phyloP scores from a whole-genome alignment of 805 yeast genomes.

The Monosporozyma solicola region DNA sequence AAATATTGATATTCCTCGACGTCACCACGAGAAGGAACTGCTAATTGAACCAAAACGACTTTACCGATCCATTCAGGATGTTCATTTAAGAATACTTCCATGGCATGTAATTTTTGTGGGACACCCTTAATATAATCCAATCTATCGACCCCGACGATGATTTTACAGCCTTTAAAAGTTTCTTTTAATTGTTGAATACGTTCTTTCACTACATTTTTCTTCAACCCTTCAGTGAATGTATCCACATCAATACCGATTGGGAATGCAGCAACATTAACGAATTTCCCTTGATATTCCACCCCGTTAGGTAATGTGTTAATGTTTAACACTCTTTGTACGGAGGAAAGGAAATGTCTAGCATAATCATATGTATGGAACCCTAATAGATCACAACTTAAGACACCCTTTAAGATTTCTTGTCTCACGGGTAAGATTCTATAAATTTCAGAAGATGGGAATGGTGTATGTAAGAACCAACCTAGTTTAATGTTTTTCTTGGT shows the following conservation, averaged over 20 bases:
- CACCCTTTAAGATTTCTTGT: conserved; percentile 84
- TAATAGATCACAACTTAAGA: conserved; percentile 83
- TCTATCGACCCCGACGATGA: conserved; percentile 94
- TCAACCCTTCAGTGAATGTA: conserved; percentile 72
- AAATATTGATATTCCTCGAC: conserved; percentile 95
- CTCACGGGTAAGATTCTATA: conserved; percentile 94
- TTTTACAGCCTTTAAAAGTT: conserved; percentile 66
- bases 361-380: conserved; percentile 99
- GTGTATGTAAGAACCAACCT: conserved; percentile 95
- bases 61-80: conserved; percentile 99
- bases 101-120: conserved; percentile 93
- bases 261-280: conserved; percentile 87
- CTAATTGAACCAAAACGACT: conserved; percentile 90
- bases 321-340: conserved; percentile 76
- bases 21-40: conserved; percentile 95
- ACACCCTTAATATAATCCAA: conserved; percentile 96
- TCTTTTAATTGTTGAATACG: conserved; percentile 57
- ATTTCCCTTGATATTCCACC: conserved; percentile 64
- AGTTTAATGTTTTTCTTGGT: conserved; percentile 51
- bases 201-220: conserved; percentile 49
- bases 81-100: conserved; percentile 82
- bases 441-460: conserved; percentile 95
- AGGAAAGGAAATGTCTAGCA: conserved; percentile 88
- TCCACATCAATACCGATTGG: conserved; percentile 99
- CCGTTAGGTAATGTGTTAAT: conserved; percentile 87